Evolutionary conservation across 2,329 filamentous ascomycete species (phyloP), one percentile per base, ranked within the genome.

Genomic region (Fusarium sp.): DNA sequence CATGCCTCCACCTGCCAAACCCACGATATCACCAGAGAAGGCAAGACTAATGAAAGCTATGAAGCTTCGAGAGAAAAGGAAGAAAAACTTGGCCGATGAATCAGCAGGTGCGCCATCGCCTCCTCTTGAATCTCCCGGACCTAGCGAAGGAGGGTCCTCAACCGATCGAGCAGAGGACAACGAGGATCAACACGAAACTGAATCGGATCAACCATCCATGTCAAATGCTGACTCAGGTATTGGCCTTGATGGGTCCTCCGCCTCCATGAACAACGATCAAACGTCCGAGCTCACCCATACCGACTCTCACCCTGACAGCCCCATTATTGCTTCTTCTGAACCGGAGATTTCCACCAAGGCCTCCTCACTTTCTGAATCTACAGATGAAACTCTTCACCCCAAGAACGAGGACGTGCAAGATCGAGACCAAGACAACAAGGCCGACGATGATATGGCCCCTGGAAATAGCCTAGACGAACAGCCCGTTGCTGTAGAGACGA

Each of bases 21-120:
- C 80, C 78, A 72, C 83, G 77, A 91, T 96, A 73, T 93, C 93
- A 2, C 92, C 93, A 1, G 96, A 99, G 78, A 98, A 96, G 81
- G 89, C 92, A 63, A 87, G 96, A 55, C 83, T 99, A 66, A 94
- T 97, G 92, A 97, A 96, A 81, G 96, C 96, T 9, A 86, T 97
- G 81, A 92, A 97, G 78, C 80, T 97, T 71, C 87, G 95, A 52
- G 96, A 96, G 79, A 93, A 92, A 79, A 94, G 93, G 78, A 82
- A 80, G 78, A 77, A 61, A 65, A 69, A 73, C 46, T 73, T 68
- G 73, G 76, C 63, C 58, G 78, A 64, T 19, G 65, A 65, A 61
- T 55, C 72, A 7, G 68, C 74, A 13, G 71, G 53, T 43, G 44
- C 67, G 6, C 43, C 63, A 15, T 55, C 64, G 14, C 70, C 71